These are phyloP conservation scores for Botrytis cinerea DNA, from an alignment of 2,329 filamentous ascomycete genomes.

Conservation along the genomic window DNA sequence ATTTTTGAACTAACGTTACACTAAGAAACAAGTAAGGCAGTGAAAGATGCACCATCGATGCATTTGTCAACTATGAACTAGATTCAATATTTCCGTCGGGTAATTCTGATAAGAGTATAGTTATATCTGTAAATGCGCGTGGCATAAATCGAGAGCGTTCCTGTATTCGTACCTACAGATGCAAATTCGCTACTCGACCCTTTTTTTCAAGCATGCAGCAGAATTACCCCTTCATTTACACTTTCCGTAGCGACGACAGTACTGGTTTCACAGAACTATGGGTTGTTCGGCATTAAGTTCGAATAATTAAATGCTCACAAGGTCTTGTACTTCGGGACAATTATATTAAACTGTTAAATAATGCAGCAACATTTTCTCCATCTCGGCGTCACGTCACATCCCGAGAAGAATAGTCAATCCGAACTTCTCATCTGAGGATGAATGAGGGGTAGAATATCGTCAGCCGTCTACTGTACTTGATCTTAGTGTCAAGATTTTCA, in stretches of 20 bases:
- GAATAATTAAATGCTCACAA: neutral
- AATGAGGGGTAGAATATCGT: slow-evolving; percentile 16
- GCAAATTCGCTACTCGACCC: neutral
- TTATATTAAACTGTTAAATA: slow-evolving; percentile 2
- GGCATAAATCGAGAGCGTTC: slow-evolving; percentile 1
- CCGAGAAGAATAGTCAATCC: neutral
- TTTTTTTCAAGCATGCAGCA: neutral
- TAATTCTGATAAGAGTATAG: slow-evolving; percentile 12
- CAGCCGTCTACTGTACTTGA: neutral
- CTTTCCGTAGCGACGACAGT: slow-evolving; percentile 12
- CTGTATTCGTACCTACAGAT: neutral
- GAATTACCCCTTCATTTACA: slow-evolving; percentile 16
- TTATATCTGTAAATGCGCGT: slow-evolving; percentile 3
- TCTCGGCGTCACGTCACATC: slow-evolving; percentile 15
- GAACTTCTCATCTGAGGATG: slow-evolving; percentile 7
- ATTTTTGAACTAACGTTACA: slow-evolving; percentile 17
- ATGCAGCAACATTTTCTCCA: neutral
- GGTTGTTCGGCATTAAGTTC: neutral
- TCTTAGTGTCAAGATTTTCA: slow-evolving; percentile 15
- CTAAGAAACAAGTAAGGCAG: slow-evolving; percentile 15
- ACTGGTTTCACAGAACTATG: slow-evolving; percentile 4
- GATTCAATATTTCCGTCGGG: slow-evolving; percentile 3
- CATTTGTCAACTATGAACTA: neutral
- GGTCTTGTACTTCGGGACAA: slow-evolving; percentile 1
- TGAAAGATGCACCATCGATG: slow-evolving; percentile 9